These are phyloP conservation scores for Durio zibethinus DNA, from an alignment of 345 rosid genomes.

Conservation along the genomic window DNA sequence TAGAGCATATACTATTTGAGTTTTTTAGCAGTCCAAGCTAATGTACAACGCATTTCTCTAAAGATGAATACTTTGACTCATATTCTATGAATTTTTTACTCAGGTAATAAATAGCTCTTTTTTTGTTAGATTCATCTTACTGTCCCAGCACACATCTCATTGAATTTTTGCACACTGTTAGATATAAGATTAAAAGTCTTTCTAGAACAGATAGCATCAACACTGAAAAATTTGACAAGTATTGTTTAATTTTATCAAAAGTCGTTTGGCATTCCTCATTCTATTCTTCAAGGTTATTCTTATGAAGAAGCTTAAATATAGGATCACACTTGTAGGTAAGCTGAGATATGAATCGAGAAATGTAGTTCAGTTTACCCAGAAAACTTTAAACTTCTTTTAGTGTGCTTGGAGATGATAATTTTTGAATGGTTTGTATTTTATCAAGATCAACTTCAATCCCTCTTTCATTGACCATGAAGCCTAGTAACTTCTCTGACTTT, in stretches of 20 bases:
- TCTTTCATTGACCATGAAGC: neutral
- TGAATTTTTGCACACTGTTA: too few relatives aligned
- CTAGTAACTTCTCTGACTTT: neutral
- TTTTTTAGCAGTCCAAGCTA: neutral
- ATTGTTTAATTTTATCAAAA: slow-evolving; percentile 1
- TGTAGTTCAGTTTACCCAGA: neutral
- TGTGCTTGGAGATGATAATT: neutral
- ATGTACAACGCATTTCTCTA: slow-evolving; percentile 3
- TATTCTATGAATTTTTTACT: neutral
- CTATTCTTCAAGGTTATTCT: neutral
- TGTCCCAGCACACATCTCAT: neutral
- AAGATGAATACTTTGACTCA: neutral
- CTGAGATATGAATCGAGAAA: neutral
- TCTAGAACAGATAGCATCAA: neutral
- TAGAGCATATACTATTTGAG: neutral
- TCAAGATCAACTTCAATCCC: slow-evolving; percentile 3
- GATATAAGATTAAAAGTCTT: too few relatives aligned
- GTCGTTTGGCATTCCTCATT: neutral
- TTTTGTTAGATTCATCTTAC: neutral
- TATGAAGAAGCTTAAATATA: neutral
- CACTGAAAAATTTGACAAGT: neutral
- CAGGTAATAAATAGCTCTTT: neutral
- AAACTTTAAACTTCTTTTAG: neutral
- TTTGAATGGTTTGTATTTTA: neutral
- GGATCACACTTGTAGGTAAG: neutral